A percentile compares a stretch with the other conserved stretches of the same genome.
Evolutionary conservation across 169 alveolate species (phyloP).

Genomic region (Plasmodium reichenowi): DNA sequence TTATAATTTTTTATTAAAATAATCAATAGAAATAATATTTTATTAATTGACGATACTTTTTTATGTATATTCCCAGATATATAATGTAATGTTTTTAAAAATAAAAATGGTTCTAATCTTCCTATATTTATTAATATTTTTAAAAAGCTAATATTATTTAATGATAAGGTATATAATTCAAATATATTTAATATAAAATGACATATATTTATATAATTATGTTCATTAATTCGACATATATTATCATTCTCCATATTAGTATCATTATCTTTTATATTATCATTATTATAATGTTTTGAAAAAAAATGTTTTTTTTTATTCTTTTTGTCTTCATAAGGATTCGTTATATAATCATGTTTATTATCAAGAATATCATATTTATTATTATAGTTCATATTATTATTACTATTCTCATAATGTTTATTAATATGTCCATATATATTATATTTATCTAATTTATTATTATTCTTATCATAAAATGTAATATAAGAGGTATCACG

Average conservation of each 20-base stretch:
- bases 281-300: too few species aligned
- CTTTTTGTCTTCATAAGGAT: too few species aligned
- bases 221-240: slow-evolving; percentile 30
- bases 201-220: slow-evolving; percentile 65
- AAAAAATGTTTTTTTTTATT: too few species aligned
- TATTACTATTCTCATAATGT: too few species aligned
- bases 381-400: too few species aligned
- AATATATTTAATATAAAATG: slow-evolving; percentile 73
- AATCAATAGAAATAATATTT: slow-evolving; percentile 49
- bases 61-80: slow-evolving; percentile 38
- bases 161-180: slow-evolving; percentile 60
- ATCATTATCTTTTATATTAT: neutral
- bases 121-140: slow-evolving; percentile 70
- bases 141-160: slow-evolving; percentile 53
- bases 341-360: too few species aligned
- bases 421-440: too few species aligned
- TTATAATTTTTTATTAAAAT: slow-evolving; percentile 71
- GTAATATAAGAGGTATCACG: too few species aligned
- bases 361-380: too few species aligned
- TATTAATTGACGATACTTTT: slow-evolving; percentile 62
- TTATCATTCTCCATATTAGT: neutral
- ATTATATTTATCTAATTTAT: too few species aligned
- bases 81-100: slow-evolving; percentile 68
- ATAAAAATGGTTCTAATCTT: slow-evolving; percentile 63
- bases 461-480: too few species aligned